A percentile compares a stretch with the other conserved stretches of the same genome.
phyloP scores from a whole-genome alignment of 441 rosid species.

The Eutrema salsugineum region DNA sequence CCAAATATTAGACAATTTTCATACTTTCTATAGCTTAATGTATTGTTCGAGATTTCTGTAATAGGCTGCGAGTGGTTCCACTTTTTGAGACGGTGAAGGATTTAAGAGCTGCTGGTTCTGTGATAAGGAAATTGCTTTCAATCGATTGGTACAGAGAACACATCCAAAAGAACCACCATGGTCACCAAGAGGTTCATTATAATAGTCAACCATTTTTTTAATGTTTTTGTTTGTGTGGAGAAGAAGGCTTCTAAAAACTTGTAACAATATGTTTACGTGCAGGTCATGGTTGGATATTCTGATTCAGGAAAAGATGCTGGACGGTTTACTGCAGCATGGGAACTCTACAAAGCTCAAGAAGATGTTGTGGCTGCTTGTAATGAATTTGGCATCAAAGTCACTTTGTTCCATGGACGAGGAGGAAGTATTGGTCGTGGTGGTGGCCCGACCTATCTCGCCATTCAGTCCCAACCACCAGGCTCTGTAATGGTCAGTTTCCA shows the following conservation, averaged over 20 bases:
- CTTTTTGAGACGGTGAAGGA: conserved; percentile 88
- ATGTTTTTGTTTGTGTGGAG: background rate
- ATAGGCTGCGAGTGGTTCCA: conserved; percentile 88
- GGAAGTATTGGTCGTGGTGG: conserved; percentile 96
- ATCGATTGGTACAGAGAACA: conserved; percentile 89
- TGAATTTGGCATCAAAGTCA: conserved; percentile 67
- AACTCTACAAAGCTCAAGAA: conserved; percentile 84
- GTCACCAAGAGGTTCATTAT: conserved; percentile 76
- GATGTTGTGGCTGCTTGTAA: conserved; percentile 81
- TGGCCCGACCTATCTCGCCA: conserved; percentile 92
- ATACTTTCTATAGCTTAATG: background rate
- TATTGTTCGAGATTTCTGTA: background rate
- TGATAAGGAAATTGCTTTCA: conserved; percentile 73
- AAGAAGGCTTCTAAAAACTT: background rate
- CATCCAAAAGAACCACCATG: conserved; percentile 65
- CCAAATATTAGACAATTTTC: background rate
- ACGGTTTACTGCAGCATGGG: conserved; percentile 84
- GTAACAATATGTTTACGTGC: conserved; percentile 17
- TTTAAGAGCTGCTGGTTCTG: conserved; percentile 79
- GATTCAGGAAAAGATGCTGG: conserved; percentile 96
- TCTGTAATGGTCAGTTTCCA: conserved; percentile 71
- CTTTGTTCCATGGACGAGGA: conserved; percentile 96
- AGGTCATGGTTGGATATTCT: conserved; percentile 93
- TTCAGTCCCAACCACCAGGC: conserved; percentile 91
- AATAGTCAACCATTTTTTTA: background rate